Conservation (phyloP, 2,329 filamentous ascomycete species). For the Boeremia exigua region DNA sequence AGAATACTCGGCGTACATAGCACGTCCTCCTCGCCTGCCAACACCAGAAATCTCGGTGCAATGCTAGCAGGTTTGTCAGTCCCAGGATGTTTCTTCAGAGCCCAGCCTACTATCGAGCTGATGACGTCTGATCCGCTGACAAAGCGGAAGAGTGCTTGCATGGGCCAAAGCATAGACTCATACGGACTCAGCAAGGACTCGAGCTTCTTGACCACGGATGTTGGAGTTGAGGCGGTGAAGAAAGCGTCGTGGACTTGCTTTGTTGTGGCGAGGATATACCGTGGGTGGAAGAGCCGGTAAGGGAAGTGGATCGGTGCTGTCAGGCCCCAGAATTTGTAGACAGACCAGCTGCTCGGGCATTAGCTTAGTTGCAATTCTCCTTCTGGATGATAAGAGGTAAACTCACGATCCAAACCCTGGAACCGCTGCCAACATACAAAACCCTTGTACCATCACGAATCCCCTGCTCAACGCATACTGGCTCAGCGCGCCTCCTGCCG, state of each 20-base stretch:
- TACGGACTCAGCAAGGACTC: constrained; percentile 55
- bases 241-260: constrained; percentile 58
- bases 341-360: constrained; percentile 19
- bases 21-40: constrained; percentile 34
- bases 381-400: not conserved
- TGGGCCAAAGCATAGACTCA: constrained; percentile 61
- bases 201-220: constrained; percentile 51
- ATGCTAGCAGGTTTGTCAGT: constrained; percentile 8
- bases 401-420: constrained; percentile 59
- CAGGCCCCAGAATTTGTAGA: constrained; percentile 35
- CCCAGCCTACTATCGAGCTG: constrained; percentile 40
- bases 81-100: constrained; percentile 46
- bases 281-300: constrained; percentile 57
- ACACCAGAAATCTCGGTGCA: constrained; percentile 26
- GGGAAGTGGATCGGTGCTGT: constrained; percentile 33
- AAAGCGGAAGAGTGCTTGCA: constrained; percentile 57
- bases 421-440: constrained; percentile 57
- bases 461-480: constrained; percentile 57
- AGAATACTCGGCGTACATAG: constrained; percentile 38
- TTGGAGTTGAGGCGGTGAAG: constrained; percentile 56
- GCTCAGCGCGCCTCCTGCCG: constrained; percentile 58
- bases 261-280: constrained; percentile 60
- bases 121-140: constrained; percentile 52
- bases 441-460: constrained; percentile 50
- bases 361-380: not conserved